Conservation (phyloP, 1,284 basidiomycete species). For the Porphyrellus sp. region DNA sequence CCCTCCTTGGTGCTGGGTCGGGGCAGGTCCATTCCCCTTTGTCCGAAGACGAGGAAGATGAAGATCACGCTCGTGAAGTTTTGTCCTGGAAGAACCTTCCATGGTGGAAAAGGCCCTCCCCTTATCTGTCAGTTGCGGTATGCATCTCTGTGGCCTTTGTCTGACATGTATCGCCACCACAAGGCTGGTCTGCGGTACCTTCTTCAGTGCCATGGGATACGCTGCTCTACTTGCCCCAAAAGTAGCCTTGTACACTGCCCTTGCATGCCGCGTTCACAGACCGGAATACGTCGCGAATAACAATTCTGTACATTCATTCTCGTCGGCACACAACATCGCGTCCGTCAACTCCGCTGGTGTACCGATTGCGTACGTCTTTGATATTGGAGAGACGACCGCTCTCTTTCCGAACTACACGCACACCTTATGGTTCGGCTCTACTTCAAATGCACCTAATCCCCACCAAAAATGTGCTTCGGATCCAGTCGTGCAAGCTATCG, state of each 20-base stretch:
- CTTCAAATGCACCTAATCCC: background rate
- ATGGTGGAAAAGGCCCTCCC: conserved; percentile 69
- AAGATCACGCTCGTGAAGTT: conserved; percentile 30
- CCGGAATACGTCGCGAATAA: conserved; percentile 43
- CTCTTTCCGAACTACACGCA: conserved; percentile 4
- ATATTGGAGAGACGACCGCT: background rate
- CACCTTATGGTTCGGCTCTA: background rate
- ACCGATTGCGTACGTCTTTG: background rate
- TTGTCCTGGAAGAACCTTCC: conserved; percentile 38
- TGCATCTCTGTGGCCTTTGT: background rate
- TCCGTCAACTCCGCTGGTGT: background rate
- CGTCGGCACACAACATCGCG: background rate
- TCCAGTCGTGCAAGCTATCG: conserved; percentile 68
- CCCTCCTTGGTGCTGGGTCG: conserved; percentile 31
- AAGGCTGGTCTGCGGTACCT: conserved; percentile 58
- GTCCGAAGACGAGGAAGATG: conserved; percentile 28
- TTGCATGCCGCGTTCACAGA: conserved; percentile 53
- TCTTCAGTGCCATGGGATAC: conserved; percentile 52
- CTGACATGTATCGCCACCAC: background rate
- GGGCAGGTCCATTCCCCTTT: conserved; percentile 10
- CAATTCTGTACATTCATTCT: background rate
- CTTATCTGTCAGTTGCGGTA: conserved; percentile 55
- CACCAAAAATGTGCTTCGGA: conserved; percentile 59
- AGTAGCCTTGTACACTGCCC: conserved; percentile 59
- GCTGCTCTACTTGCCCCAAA: conserved; percentile 59